These are phyloP conservation scores for Sugiyamaella qingdaonensis DNA, from an alignment of 805 yeast species.

Conservation along the genomic window DNA sequence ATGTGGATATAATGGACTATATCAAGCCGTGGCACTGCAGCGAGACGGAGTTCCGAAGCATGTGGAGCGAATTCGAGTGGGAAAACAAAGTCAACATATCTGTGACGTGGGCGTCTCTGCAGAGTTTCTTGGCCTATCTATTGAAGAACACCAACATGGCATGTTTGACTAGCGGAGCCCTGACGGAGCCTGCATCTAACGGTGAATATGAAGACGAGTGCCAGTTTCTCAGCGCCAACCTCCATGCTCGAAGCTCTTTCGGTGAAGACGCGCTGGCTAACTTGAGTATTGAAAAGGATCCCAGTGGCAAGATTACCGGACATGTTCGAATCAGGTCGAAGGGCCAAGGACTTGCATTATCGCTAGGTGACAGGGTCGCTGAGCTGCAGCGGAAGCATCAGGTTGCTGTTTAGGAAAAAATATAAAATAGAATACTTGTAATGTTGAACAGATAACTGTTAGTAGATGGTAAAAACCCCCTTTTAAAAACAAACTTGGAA, in stretches of 20 bases:
- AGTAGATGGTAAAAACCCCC: too few relatives aligned
- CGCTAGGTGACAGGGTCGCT: slow-evolving; percentile 92
- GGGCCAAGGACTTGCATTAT: slow-evolving; percentile 95
- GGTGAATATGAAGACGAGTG: slow-evolving; percentile 47
- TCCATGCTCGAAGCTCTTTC: slow-evolving; percentile 86
- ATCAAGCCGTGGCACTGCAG: slow-evolving; percentile 91
- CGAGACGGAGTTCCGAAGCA: slow-evolving; percentile 85
- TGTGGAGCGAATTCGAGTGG: slow-evolving; percentile 99
- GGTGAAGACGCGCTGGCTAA: slow-evolving; percentile 98
- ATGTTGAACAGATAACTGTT: too few relatives aligned
- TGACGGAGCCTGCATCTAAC: slow-evolving; percentile 26
- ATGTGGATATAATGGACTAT: slow-evolving; percentile 95
- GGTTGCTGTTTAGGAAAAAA: slow-evolving; percentile 3
- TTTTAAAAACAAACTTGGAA: too few relatives aligned
- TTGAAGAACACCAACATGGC: slow-evolving; percentile 88
- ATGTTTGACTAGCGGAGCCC: slow-evolving; percentile 89
- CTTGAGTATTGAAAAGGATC: slow-evolving; percentile 80
- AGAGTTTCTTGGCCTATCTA: slow-evolving; percentile 72
- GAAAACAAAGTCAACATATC: slow-evolving; percentile 89
- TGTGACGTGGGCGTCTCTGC: slow-evolving; percentile 52
- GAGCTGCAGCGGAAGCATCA: slow-evolving; percentile 48
- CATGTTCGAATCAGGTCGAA: slow-evolving; percentile 95
- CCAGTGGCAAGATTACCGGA: slow-evolving; percentile 75
- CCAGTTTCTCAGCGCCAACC: slow-evolving; percentile 87
- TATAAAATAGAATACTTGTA: not conserved